These are phyloP conservation scores for Aspergillus latus DNA, from an alignment of 2,329 filamentous ascomycete species.

Conservation along the genomic window DNA sequence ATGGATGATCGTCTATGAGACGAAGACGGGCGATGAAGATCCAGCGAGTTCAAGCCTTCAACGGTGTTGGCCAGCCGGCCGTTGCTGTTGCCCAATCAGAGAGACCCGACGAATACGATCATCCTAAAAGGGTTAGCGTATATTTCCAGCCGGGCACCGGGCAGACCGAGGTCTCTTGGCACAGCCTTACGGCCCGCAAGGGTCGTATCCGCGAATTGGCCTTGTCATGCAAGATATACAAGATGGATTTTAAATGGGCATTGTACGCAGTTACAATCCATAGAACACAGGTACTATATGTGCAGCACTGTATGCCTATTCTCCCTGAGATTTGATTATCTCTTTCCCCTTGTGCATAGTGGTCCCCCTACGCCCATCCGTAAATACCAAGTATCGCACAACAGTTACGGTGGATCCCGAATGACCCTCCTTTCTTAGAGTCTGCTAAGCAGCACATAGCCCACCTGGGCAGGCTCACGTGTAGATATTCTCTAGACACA, in stretches of 20 bases:
- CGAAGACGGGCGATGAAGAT: neutral
- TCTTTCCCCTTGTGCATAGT: no score
- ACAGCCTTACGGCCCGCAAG: neutral
- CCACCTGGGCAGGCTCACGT: neutral
- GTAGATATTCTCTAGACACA: neutral
- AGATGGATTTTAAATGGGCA: neutral
- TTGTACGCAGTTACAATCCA: neutral
- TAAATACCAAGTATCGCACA: no score
- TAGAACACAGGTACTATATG: no score
- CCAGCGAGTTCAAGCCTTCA: neutral
- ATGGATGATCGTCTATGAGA: neutral
- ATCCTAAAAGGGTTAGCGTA: constrained; percentile 1
- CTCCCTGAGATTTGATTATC: no score
- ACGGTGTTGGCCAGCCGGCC: neutral
- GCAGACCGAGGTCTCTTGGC: neutral
- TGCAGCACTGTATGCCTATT: no score
- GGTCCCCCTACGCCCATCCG: no score
- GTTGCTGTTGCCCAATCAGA: constrained; percentile 3
- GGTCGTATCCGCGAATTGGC: neutral
- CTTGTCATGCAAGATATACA: neutral
- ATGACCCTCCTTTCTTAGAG: no score
- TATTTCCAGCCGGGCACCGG: neutral
- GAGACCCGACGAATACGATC: constrained; percentile 13
- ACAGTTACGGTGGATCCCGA: no score
- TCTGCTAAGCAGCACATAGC: no score